Conservation (phyloP, 2,329 filamentous ascomycete species). For the Phaeosphaeria sp. region DNA sequence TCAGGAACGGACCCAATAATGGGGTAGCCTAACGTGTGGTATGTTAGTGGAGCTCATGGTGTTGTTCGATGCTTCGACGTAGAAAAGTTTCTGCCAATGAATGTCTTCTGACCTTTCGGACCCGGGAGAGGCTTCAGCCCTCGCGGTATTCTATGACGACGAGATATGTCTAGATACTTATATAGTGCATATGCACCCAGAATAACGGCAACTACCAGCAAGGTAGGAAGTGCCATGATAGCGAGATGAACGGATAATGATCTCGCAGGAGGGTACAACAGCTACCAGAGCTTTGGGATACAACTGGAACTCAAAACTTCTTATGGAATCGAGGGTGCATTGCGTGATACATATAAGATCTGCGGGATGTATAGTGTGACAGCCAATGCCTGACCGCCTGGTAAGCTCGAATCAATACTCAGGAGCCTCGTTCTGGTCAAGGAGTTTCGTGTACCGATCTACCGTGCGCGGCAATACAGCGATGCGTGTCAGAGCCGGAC, state of each 20-base stretch:
- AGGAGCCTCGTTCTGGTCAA: slow-evolving; percentile 13
- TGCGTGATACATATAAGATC: slow-evolving; percentile 38
- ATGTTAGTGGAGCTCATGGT: slow-evolving; percentile 14
- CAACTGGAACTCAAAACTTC: slow-evolving; percentile 16
- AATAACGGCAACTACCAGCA: slow-evolving; percentile 30
- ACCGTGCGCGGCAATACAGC: slow-evolving; percentile 19
- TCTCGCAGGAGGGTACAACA: slow-evolving; percentile 11
- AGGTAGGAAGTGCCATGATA: slow-evolving; percentile 41
- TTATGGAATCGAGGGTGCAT: slow-evolving; percentile 13
- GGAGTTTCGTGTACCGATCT: slow-evolving; percentile 29
- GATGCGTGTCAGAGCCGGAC: slow-evolving; percentile 25
- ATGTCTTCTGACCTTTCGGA: slow-evolving; percentile 45
- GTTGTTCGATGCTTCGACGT: slow-evolving; percentile 1
- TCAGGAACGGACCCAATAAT: slow-evolving; percentile 52
- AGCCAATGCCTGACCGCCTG: slow-evolving; percentile 19
- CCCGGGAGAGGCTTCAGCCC: slow-evolving; percentile 49
- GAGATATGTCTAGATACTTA: slow-evolving; percentile 33
- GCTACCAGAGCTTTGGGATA: slow-evolving; percentile 11
- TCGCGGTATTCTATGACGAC: slow-evolving; percentile 36
- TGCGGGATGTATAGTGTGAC: slow-evolving; percentile 21
- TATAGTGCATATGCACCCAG: slow-evolving; percentile 37
- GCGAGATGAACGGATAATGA: slow-evolving; percentile 9
- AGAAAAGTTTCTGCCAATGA: slow-evolving; percentile 4
- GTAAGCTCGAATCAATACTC: slow-evolving; percentile 18
- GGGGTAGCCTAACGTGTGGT: slow-evolving; percentile 46